Base-by-base conservation (phyloP, 768 basidiomycete species). In the Boletus sensibilis region DNA sequence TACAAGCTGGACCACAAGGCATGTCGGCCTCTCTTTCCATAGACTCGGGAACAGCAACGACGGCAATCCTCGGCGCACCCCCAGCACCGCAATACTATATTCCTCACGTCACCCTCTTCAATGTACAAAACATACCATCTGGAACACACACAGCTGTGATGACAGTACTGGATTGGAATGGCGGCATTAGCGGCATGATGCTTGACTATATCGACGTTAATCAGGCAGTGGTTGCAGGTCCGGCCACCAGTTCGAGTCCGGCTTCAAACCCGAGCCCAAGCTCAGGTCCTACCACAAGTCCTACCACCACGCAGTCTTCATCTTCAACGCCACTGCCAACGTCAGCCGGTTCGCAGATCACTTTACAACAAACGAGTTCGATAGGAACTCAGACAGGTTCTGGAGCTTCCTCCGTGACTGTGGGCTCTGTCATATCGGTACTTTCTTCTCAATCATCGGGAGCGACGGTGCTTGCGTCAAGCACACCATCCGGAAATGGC, bases 161-260 rank as follows among this genome's bases (percentile, higher is more conserved):
- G 68, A 68, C 56, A 25, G 68, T 70, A 18, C 43, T 55, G 3
- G 53, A 65, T 46, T 70, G 68, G 68, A 52, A 62, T 29, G 66
- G 66, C 9, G 41, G 54, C 18, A 58, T 58, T 42, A 70, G 68
- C 34, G 68, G 62, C 5, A 69, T 68, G 66, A 70, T 68, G 66
- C 34, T 70, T 39, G 68, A 68, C 43, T 70, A 70, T 50, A 57
- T 68, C 31, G 12, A 63, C 29, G 52, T 69, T 10, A 70, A 64
- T 51, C 62, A 70, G n/a, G 60, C 61, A 7, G 16, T 13, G 27
- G 65, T 69, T 46, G 1, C 52, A 5, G 25, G 29, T 38, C 52
- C 62, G 13, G 47, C 48, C 12, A 20, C 39, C n/a, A 55, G 14
- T 27, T 40, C 48, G 34, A 43, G 13, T 38, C 21, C 49, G 21